A percentile compares a stretch with the other conserved stretches of the same genome.
phyloP scores from a whole-genome alignment of 1,284 basidiomycete species.

The Trichosporon ovoides region DNA sequence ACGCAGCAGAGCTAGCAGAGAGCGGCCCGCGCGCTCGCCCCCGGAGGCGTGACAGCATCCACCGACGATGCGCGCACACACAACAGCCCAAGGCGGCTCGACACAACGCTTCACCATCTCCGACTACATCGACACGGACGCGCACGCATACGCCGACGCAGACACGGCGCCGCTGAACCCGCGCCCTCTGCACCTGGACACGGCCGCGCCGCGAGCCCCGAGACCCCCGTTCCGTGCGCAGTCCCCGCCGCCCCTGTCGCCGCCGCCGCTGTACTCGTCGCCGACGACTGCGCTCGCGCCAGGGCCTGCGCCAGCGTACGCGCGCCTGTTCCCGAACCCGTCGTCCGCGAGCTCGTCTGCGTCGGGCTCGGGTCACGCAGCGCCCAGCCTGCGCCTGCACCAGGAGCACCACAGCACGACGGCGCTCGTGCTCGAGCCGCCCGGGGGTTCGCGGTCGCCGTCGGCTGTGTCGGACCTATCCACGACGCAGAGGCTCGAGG shows the following conservation, averaged over 20 bases:
- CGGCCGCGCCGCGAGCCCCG: neutral
- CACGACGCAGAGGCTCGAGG: neutral
- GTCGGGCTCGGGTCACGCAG: no score
- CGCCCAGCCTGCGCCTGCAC: no score
- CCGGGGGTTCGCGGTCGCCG: neutral
- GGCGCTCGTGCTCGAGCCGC: neutral
- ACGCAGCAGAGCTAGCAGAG: no score
- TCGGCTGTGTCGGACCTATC: neutral
- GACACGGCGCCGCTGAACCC: neutral
- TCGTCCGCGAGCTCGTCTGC: no score
- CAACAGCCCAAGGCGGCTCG: no score
- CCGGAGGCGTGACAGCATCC: no score
- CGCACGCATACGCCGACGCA: neutral
- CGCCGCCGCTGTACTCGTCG: neutral
- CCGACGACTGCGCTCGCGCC: no score
- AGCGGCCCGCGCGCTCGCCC: no score
- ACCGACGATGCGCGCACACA: no score
- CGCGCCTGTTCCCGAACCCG: no score
- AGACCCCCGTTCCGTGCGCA: neutral
- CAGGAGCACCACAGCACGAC: neutral
- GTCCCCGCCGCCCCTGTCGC: neutral
- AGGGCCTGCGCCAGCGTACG: no score
- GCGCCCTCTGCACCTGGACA: neutral
- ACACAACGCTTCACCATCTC: constrained; percentile 11
- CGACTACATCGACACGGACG: constrained; percentile 9